Evolutionary conservation across 176 grass and related monocot genomes (phyloP).

Genomic region (Phoenix roebelenii): DNA sequence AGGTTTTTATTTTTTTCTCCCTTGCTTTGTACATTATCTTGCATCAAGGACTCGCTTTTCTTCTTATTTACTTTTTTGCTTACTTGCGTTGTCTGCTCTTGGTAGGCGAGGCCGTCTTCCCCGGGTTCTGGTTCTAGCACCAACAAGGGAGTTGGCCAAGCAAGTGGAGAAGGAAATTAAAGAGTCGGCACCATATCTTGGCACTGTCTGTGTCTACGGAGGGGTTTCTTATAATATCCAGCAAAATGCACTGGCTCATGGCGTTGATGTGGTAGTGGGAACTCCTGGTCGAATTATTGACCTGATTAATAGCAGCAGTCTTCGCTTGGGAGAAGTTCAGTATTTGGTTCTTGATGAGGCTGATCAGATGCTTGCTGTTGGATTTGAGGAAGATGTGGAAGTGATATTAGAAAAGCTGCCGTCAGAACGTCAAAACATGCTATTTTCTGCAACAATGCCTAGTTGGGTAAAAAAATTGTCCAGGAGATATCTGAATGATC

Average conservation of each 20-base stretch:
- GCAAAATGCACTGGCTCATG: slow-evolving; percentile 70
- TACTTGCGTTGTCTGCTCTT: background rate
- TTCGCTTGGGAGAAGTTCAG: slow-evolving; percentile 72
- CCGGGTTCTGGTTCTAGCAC: slow-evolving; percentile 75
- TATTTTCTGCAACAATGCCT: slow-evolving; percentile 98
- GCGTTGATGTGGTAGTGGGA: slow-evolving; percentile 97
- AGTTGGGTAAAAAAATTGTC: slow-evolving; percentile 90
- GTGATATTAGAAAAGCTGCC: slow-evolving; percentile 76
- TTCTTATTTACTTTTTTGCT: background rate
- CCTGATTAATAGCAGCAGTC: slow-evolving; percentile 65
- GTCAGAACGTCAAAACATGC: slow-evolving; percentile 70
- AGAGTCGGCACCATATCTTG: slow-evolving; percentile 73
- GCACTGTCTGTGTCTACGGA: slow-evolving; percentile 86
- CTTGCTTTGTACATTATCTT: too few species aligned
- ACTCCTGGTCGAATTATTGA: slow-evolving; percentile 94
- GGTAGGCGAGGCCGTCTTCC: slow-evolving; percentile 47
- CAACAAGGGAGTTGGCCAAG: slow-evolving; percentile 83
- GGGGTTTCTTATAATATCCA: slow-evolving; percentile 86
- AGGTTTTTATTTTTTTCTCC: slow-evolving; percentile 25
- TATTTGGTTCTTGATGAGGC: slow-evolving; percentile 94
- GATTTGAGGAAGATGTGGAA: slow-evolving; percentile 98
- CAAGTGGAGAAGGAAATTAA: slow-evolving; percentile 99
- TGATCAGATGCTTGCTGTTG: slow-evolving; percentile 97
- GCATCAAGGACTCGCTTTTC: too few species aligned
- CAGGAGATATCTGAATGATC: slow-evolving; percentile 68